phyloP scores from a whole-genome alignment of 1,284 basidiomycete species.

The Ustanciosporium gigantosporum region DNA sequence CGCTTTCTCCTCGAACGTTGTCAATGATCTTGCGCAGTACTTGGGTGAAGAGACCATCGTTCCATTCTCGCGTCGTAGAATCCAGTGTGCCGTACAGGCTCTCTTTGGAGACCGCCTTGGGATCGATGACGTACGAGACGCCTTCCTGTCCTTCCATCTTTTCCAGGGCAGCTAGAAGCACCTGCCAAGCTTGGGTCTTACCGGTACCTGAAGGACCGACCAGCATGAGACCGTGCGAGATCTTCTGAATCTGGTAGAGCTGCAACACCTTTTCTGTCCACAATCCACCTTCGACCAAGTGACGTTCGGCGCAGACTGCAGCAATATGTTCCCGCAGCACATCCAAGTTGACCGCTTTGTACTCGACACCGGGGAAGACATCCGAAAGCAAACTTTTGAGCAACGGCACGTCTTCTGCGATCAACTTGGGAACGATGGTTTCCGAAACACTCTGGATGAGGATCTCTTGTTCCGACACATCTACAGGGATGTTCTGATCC shows the following conservation, averaged over 20 bases:
- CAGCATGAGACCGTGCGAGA: slow-evolving; percentile 99
- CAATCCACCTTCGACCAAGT: slow-evolving; percentile 79
- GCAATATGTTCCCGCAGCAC: slow-evolving; percentile 80
- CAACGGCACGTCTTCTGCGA: slow-evolving; percentile 93
- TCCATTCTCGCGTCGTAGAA: slow-evolving; percentile 97
- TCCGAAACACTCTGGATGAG: slow-evolving; percentile 99
- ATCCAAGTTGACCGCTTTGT: slow-evolving; percentile 84
- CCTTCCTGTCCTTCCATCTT: slow-evolving; percentile 89
- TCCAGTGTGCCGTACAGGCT: slow-evolving; percentile 96
- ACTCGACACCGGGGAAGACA: slow-evolving; percentile 95
- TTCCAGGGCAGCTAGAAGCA: slow-evolving; percentile 86
- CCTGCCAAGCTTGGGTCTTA: slow-evolving; percentile 96
- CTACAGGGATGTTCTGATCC: slow-evolving; percentile 1
- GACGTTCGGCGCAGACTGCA: slow-evolving; percentile 82
- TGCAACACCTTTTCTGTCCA: slow-evolving; percentile 97
- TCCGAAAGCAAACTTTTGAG: slow-evolving; percentile 91
- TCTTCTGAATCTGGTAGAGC: slow-evolving; percentile 98
- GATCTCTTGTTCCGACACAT: slow-evolving; percentile 86
- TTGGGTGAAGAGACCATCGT: slow-evolving; percentile 97
- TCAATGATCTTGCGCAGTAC: slow-evolving; percentile 97
- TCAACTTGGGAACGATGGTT: slow-evolving; percentile 96
- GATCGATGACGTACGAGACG: slow-evolving; percentile 94
- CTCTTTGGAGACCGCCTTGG: slow-evolving; percentile 98
- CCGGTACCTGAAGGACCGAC: slow-evolving; percentile 96
- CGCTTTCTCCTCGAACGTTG: slow-evolving; percentile 94